Evolutionary conservation across 768 basidiomycete genomes (phyloP), one percentile per base, ranked within the genome.

Genomic region (Cystobasidium ongulense): DNA sequence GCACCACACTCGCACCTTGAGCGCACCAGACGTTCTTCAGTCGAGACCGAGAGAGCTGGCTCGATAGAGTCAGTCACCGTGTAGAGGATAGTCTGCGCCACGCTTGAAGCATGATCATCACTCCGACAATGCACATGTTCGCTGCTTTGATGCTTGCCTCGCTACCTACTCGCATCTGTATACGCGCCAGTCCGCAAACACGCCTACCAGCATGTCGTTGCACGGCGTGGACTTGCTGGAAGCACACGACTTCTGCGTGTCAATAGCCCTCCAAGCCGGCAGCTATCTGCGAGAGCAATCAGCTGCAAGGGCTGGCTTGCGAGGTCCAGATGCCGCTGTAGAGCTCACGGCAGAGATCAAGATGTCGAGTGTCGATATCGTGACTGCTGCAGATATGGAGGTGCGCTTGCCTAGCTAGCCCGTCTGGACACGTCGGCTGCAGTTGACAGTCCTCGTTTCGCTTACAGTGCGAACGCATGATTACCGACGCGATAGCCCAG

Each of bases 271-370:
- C 63, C 23, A 31, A 18, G 78, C 78, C 1, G 78, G 78, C 5
- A 70, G 74, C 18, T 78, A 77, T 63, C 73, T 78, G 1, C 75
- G 78, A 1, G 76, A 75, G n/a, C 72, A 76, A 41, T 74, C 76
- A 0, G 67, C 77, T 23, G 57, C 63, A 1, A 75, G 78, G 17
- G 63, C 75, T 36, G 61, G 61, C 15, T 62, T 59, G 23, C 7
- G 35, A 2, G 71, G 63, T 21, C 39, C 38, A 52, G 27, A 54
- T 36, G 53, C 53, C 27, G 52, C 68, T 36, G 39, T 67, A 4
- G 43, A 68, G 10, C 27, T 68, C 23, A 71, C 62, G 52, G 74
- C 74, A 3, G 63, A 67, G 61, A 73, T 78, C 36, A 41, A 65
- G 65, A 77, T 77, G 68, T 71, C 68, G 21, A 54, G 50, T 29